Percentiles rank a stretch among this genome's conserved stretches.
These are phyloP conservation scores for Vaccinium corymbosum DNA, from an alignment of 148 eudicot genomes.

Conservation along the genomic window DNA sequence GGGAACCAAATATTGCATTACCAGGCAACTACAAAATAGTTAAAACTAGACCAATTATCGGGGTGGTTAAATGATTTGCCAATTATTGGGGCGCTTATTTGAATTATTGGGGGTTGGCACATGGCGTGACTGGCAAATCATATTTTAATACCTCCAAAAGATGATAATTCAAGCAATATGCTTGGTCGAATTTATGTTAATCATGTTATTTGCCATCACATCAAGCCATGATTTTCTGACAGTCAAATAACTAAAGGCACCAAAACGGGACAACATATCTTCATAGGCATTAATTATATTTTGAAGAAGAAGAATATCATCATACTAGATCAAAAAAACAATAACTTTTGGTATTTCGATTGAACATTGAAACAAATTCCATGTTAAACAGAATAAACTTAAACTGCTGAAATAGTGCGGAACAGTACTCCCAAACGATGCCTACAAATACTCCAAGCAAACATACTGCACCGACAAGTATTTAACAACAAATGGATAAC, in stretches of 20 bases:
- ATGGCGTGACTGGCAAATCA: too few species aligned
- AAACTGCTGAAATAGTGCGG: not conserved
- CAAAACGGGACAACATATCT: not conserved
- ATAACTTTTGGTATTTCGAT: not conserved
- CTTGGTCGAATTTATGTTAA: not conserved
- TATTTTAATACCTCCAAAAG: not conserved
- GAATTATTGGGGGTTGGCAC: too few species aligned
- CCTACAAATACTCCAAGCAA: not conserved
- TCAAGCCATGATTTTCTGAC: not conserved
- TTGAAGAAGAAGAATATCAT: not conserved
- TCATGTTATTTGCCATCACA: not conserved
- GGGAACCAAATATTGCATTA: not conserved
- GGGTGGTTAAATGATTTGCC: not conserved
- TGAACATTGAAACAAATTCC: not conserved
- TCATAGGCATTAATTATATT: not conserved
- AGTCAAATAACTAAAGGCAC: not conserved
- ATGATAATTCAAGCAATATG: not conserved
- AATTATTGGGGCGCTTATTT: too few species aligned
- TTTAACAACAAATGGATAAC: not conserved
- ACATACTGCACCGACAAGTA: conserved; percentile 4
- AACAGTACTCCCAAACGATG: not conserved
- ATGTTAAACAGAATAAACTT: conserved; percentile 2
- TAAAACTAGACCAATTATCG: too few species aligned
- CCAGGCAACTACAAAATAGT: not conserved
- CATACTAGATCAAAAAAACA: not conserved